Conservation (phyloP, 2,329 filamentous ascomycete species). For the Colletotrichum musae region DNA sequence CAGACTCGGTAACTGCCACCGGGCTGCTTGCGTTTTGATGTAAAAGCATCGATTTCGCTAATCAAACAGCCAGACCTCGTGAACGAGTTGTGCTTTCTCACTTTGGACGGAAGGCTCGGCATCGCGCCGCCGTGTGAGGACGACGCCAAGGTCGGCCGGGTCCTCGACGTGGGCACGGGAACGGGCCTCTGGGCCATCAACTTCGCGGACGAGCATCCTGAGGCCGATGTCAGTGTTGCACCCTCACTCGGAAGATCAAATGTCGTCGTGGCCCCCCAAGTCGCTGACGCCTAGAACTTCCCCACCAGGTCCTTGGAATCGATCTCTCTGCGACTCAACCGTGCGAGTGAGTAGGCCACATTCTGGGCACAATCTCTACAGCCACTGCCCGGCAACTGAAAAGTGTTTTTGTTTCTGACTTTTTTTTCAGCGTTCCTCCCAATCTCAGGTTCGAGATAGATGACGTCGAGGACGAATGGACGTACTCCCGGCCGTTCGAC, state of each 20-base stretch:
- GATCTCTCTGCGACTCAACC: conserved; percentile 71
- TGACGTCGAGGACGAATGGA: conserved; percentile 57
- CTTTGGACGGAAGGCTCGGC: conserved; percentile 49
- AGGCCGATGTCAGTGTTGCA: conserved; percentile 45
- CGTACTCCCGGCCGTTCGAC: conserved; percentile 49
- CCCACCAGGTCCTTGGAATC: conserved; percentile 60
- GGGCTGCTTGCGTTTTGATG: not conserved
- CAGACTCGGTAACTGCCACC: conserved; percentile 16
- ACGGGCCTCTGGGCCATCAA: conserved; percentile 47
- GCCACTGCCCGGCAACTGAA: no score
- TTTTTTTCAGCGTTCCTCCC: conserved; percentile 52
- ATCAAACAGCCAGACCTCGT: conserved; percentile 48
- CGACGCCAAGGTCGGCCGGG: conserved; percentile 21
- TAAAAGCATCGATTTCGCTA: no score
- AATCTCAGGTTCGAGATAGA: conserved; percentile 62
- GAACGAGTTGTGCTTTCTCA: conserved; percentile 52
- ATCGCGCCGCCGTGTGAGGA: conserved; percentile 44
- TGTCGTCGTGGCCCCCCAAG: no score
- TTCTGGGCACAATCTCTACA: no score
- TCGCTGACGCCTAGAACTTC: not conserved
- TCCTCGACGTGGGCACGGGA: conserved; percentile 46
- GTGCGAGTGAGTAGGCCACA: conserved; percentile 40
- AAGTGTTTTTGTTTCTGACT: no score
- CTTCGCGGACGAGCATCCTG: conserved; percentile 48
- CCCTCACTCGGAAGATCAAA: no score